phyloP scores from a whole-genome alignment of 352 stramenopile genomes.

The Globisporangium yorkense region DNA sequence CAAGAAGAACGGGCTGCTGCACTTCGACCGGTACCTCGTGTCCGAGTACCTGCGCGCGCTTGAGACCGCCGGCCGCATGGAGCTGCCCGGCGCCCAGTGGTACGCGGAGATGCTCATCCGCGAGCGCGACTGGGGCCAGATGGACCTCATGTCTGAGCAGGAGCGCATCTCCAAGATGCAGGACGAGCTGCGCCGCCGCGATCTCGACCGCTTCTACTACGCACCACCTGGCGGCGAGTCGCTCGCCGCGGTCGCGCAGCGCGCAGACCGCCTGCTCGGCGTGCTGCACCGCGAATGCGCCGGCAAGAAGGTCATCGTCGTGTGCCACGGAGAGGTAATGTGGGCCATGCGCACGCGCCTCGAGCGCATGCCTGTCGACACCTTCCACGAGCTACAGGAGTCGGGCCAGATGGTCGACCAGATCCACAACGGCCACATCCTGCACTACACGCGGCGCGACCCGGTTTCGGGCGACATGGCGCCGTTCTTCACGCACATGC shows the following conservation, averaged over 20 bases:
- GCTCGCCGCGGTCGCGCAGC: conserved; percentile 72
- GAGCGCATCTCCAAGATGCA: conserved; percentile 87
- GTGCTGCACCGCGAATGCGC: conserved; percentile 80
- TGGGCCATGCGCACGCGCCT: conserved; percentile 86
- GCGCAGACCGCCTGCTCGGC: conserved; percentile 69
- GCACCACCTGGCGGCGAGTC: conserved; percentile 78
- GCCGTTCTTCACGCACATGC: conserved; percentile 86
- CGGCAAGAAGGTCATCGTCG: conserved; percentile 74
- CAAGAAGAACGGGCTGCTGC: conserved; percentile 61
- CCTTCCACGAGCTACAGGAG: conserved; percentile 81
- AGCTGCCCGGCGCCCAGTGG: conserved; percentile 68
- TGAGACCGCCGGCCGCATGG: conserved; percentile 78
- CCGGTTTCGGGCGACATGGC: conserved; percentile 65
- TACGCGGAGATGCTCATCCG: conserved; percentile 87
- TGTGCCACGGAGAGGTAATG: conserved; percentile 87
- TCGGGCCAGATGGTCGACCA: conserved; percentile 84
- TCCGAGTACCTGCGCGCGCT: conserved; percentile 86
- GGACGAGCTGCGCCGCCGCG: conserved; percentile 73
- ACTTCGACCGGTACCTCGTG: conserved; percentile 84
- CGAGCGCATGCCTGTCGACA: conserved; percentile 86
- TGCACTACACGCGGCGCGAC: conserved; percentile 82
- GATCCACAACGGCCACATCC: conserved; percentile 86
- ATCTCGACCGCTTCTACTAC: conserved; percentile 87
- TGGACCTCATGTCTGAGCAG: conserved; percentile 88
- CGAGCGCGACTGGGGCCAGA: conserved; percentile 85